Base-by-base conservation (phyloP, 768 basidiomycete genomes). In the Mycena sanguinolenta region DNA sequence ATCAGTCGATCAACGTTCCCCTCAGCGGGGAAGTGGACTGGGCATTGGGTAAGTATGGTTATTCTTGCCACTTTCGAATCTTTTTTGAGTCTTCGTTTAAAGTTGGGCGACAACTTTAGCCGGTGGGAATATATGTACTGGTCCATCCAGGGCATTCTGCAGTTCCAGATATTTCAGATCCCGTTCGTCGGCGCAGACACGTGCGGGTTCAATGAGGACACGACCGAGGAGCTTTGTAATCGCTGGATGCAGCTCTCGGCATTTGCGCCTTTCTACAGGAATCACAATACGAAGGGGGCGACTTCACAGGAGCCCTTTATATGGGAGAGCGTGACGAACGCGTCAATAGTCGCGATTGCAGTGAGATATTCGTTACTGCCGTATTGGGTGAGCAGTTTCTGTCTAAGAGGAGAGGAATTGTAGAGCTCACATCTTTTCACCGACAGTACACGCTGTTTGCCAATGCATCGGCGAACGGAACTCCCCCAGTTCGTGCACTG, bases 101-200 rank as follows among this genome's bases (percentile, higher is more conserved):
- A 67, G 65, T 85, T 94, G 38, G 92, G 93, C 1, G 94, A 95
- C 79, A 94, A 94, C 76, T 89, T 84, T 77, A 91, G 91, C 75
- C 86, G 87, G 69, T 95, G 94, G 92, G 81, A 87, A 59, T 93
- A 91, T 79, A 85, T 95, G 84, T 83, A 87, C 70, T 83, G 87
- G 76, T 91, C 84, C 71, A 91, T 95, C 60, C 88, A 93, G 81
- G 92, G 92, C 19, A 83, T 93, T 28, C 84, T 95, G n/a, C 92
- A 94, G 78, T 95, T 95, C 87, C 92, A 94, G 78, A 80, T 94
- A 19, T 95, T 91, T n/a, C n/a, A n/a, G n/a, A n/a, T n/a, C n/a
- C n/a, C n/a, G n/a, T n/a, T n/a, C n/a, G n/a, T n/a, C n/a, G 94
- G 94, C n/a, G 91, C 93, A 2, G 94, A 95, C 74, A 89, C 91